phyloP scores from a whole-genome alignment of 2,329 filamentous ascomycete genomes.

The Xylaria sp. region DNA sequence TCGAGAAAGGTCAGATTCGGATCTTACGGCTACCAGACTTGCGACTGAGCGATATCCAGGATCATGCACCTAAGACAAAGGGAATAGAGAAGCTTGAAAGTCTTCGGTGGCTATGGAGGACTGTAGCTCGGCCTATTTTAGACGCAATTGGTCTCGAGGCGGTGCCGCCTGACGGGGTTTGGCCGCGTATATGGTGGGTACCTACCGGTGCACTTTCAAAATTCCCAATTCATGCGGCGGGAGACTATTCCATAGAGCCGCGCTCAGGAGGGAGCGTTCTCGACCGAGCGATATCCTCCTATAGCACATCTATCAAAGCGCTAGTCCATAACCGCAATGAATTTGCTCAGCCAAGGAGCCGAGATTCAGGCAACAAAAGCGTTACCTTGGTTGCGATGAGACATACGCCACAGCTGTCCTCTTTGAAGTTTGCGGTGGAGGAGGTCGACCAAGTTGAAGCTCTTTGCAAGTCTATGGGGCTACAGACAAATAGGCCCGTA shows the following conservation, averaged over 20 bases:
- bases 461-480: no score
- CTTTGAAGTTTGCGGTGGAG: not conserved
- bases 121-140: not conserved
- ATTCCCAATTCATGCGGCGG: not conserved
- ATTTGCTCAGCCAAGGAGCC: not conserved
- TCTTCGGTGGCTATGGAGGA: conserved; percentile 13
- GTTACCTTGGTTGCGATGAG: no score
- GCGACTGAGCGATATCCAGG: no score
- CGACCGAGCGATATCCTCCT: not conserved
- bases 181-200: not conserved
- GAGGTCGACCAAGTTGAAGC: not conserved
- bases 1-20: no score
- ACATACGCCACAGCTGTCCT: no score
- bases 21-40: no score
- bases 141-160: not conserved
- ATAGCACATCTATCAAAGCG: not conserved
- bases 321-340: not conserved
- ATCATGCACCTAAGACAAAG: no score
- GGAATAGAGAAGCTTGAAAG: no score
- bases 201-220: not conserved
- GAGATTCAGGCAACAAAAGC: no score
- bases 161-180: not conserved
- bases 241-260: not conserved
- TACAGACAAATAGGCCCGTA: no score
- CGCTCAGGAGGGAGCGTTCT: not conserved